Evolutionary conservation across 306 rosid genomes (phyloP).

Genomic region (Hylodesmum podocarpum): DNA sequence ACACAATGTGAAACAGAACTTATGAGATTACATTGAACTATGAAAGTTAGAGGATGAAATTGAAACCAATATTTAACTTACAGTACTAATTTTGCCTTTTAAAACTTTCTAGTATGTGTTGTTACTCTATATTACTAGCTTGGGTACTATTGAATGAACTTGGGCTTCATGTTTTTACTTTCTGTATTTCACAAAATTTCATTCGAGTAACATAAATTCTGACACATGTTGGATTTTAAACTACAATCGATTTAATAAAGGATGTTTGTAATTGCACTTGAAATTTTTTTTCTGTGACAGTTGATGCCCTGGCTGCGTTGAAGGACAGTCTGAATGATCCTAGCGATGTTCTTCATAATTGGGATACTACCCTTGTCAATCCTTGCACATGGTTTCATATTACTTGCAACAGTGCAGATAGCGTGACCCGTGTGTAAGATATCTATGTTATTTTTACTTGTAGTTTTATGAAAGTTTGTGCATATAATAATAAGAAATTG

Average conservation of each 20-base stretch:
- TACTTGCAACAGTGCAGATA: conserved; percentile 49
- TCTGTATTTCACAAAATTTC: not conserved
- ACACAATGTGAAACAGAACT: no score
- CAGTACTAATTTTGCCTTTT: no score
- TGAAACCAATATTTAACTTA: no score
- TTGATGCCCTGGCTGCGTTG: conserved; percentile 62
- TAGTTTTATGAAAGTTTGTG: not conserved
- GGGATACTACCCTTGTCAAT: conserved; percentile 66
- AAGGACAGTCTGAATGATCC: conserved; percentile 56
- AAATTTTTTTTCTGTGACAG: conserved; percentile 32
- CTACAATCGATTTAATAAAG: not conserved
- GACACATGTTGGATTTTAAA: not conserved
- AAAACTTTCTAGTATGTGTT: no score
- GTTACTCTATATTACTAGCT: no score
- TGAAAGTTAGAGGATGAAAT: no score
- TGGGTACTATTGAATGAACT: no score
- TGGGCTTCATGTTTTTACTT: no score
- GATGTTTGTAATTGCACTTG: not conserved
- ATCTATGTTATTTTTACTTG: not conserved
- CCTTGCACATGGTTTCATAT: conserved; percentile 86
- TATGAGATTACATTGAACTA: no score
- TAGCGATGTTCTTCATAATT: conserved; percentile 50
- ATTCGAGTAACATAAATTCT: not conserved
- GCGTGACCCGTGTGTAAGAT: conserved; percentile 72
- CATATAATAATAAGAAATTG: not conserved